phyloP scores from a whole-genome alignment of 768 basidiomycete genomes.

The Suillus americanus region DNA sequence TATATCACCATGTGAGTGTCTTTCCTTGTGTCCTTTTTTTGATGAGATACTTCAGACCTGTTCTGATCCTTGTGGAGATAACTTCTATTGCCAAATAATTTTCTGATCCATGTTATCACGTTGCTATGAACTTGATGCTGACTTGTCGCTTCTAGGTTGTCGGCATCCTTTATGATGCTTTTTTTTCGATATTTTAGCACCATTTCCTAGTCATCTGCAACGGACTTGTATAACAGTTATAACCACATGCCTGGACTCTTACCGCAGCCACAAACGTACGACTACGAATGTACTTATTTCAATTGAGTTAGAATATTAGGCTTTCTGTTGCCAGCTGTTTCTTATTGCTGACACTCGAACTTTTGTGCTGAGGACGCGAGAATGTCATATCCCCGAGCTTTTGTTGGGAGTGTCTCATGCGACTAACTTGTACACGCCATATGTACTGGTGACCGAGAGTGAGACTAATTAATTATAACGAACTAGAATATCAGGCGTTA shows the following conservation, averaged over 20 bases:
- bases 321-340: not conserved
- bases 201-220: not conserved
- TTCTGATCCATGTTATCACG: not conserved
- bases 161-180: not conserved
- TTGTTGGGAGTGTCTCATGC: too few relatives aligned
- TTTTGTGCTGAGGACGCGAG: not conserved
- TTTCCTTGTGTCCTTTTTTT: not conserved
- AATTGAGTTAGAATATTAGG: not conserved
- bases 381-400: not conserved
- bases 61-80: slow-evolving; percentile 11
- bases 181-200: not conserved
- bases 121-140: not conserved
- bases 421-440: too few relatives aligned
- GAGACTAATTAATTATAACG: not conserved
- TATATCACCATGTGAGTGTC: slow-evolving; percentile 5
- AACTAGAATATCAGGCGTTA: not conserved
- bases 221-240: not conserved
- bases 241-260: not conserved
- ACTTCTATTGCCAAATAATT: slow-evolving; percentile 2
- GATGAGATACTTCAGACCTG: slow-evolving; percentile 12
- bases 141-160: slow-evolving; percentile 2
- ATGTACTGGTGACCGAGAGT: too few relatives aligned
- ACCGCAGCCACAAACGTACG: not conserved
- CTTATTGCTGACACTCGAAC: not conserved
- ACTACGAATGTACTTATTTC: not conserved